Evolutionary conservation across 2,329 filamentous ascomycete species (phyloP), one percentile per base, ranked within the genome.

Genomic region (Fusarium acutatum): DNA sequence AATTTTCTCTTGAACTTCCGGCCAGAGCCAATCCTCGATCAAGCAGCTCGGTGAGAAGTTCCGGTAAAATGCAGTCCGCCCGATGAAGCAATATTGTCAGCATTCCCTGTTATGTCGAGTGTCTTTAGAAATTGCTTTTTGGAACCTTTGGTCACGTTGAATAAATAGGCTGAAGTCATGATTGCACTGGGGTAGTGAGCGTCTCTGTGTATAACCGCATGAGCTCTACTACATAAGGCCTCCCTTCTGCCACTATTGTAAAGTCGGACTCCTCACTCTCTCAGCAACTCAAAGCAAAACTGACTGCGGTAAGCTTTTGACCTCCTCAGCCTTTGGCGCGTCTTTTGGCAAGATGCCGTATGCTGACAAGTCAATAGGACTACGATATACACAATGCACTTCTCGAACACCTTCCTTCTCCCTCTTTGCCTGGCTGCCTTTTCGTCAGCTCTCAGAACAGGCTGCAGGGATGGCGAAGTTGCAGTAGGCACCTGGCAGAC

Each of bases 1-100:
- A 37, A 9, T n/a, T 22, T 18, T 9, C 10, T n/a, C 2, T 37
- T 37, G 14, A 7, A 13, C 1, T 10, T 22, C 24, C 0, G 2
- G 3, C 9, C 10, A 37, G 14, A 37, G 24, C 50, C 34, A 53
- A 53, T 53, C n/a, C 5, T 53, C 7, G 10, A n/a, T 24, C 20
- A 5, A 12, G 13, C 9, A 37, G 20, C 9, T 35, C 0, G 7
- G 22, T 26, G n/a, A 26, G 17, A 24, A 15, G 10, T 12, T 35
- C 32, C n/a, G 18, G 32, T 22, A 26, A 35, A 38, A n/a, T 54
- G 24, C 20, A 13, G 3, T 5, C 35, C 11, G 11, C 52, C 26
- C 2, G 15, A 41, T 41, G 22, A 9, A 24, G 22, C 11, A 41
- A 11, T 7, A 7, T 18, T n/a, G 20, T 40, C 14, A 24, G 26